Evolutionary conservation across 768 basidiomycete species (phyloP).

Genomic region (Steccherinum ochraceum): DNA sequence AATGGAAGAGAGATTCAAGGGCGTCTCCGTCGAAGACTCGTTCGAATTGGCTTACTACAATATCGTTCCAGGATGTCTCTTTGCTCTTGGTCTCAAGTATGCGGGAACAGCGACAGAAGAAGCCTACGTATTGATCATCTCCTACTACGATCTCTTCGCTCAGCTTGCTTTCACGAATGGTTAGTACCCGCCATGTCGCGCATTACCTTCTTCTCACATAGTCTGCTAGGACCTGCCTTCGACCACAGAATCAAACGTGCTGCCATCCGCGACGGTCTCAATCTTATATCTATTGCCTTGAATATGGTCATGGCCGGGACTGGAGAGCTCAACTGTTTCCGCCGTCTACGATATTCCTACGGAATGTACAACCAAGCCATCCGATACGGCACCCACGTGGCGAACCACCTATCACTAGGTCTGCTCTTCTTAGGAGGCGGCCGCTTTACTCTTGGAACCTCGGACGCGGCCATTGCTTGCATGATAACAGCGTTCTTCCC

Average conservation of each 20-base stretch:
- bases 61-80: conserved; percentile 86
- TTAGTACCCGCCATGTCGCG: conserved; percentile 28
- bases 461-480: conserved; percentile 85
- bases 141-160: conserved; percentile 76
- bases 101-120: conserved; percentile 91
- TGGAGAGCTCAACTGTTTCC: conserved; percentile 85
- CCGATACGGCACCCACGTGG: conserved; percentile 86
- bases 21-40: conserved; percentile 55
- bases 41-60: conserved; percentile 89
- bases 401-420: conserved; percentile 86
- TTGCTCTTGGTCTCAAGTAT: conserved; percentile 86
- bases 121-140: conserved; percentile 78
- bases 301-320: conserved; percentile 98
- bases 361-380: conserved; percentile 71
- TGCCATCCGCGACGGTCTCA: conserved; percentile 82
- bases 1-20: conserved; percentile 44
- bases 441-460: conserved; percentile 85
- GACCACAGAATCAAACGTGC: conserved; percentile 86
- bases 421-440: conserved; percentile 92
- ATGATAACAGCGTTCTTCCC: conserved; percentile 92
- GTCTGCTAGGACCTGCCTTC: conserved; percentile 57
- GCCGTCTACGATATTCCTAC: conserved; percentile 82
- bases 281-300: conserved; percentile 78
- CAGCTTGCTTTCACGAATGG: conserved; percentile 63
- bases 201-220: conserved; percentile 3